Conservation (phyloP, 2,329 filamentous ascomycete species). For the Fusarium paranaense region DNA sequence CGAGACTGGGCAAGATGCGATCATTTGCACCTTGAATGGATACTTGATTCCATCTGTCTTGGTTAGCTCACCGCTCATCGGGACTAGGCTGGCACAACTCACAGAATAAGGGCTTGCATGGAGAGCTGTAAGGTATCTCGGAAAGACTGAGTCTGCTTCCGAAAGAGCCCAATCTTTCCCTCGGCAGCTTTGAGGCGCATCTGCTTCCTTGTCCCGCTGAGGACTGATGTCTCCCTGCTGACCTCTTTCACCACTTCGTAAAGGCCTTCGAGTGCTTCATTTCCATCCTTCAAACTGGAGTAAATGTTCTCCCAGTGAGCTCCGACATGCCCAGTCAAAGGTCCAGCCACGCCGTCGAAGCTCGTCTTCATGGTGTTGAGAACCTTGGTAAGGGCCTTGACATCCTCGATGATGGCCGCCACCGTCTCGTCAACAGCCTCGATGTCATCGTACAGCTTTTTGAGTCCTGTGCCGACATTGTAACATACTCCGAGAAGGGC, state of each 20-base stretch:
- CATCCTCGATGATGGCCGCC: not conserved
- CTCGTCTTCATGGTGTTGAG: constrained; percentile 1
- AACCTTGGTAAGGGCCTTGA: not conserved
- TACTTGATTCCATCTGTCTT: not conserved
- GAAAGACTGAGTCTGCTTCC: not conserved
- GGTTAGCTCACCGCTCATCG: not conserved
- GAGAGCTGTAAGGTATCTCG: not conserved
- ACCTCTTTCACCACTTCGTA: not conserved
- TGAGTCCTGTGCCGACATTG: not conserved
- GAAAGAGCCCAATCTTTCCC: not conserved
- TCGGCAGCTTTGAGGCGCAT: not conserved
- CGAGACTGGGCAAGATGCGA: not conserved
- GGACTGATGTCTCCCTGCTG: not conserved
- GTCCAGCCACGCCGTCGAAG: not conserved
- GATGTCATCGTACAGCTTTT: not conserved
- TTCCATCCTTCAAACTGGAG: not conserved
- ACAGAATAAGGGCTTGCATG: not conserved
- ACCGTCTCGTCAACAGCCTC: not conserved
- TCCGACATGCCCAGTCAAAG: not conserved
- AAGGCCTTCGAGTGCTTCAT: not conserved
- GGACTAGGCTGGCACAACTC: not conserved
- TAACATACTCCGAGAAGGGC: not conserved
- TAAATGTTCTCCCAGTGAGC: constrained; percentile 6
- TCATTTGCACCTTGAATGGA: not conserved
- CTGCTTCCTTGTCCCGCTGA: not conserved